Conservation (phyloP, 2,329 filamentous ascomycete genomes). For the Harringtonia aguacate region DNA sequence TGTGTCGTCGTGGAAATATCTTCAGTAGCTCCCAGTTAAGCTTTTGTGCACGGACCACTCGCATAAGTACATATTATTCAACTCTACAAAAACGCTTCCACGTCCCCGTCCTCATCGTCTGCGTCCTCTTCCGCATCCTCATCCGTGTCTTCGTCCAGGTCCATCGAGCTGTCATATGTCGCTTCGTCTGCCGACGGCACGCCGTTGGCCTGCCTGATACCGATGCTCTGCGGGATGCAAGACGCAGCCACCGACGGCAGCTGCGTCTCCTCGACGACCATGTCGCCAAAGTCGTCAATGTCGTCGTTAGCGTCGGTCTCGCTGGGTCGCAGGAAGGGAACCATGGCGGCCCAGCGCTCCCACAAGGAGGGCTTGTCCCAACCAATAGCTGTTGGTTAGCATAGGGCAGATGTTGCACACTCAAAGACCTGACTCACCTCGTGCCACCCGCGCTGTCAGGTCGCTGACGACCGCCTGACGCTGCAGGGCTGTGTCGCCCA, state of each 20-base stretch:
- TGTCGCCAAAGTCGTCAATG: background rate
- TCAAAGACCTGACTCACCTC: conserved; percentile 7
- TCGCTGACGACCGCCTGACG: conserved; percentile 15
- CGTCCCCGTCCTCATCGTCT: too few species aligned
- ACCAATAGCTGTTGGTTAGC: too few species aligned
- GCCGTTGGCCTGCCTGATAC: background rate
- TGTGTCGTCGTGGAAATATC: too few species aligned
- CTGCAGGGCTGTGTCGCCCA: conserved; percentile 28
- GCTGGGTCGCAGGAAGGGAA: conserved; percentile 1
- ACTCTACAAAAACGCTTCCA: too few species aligned
- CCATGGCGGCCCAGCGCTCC: background rate
- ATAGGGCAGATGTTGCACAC: background rate
- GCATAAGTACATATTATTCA: too few species aligned
- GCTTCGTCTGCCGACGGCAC: too few species aligned
- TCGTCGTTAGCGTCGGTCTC: background rate
- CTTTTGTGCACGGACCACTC: too few species aligned
- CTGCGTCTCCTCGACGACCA: background rate
- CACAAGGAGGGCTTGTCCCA: background rate
- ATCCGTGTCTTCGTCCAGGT: too few species aligned
- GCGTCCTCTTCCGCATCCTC: too few species aligned
- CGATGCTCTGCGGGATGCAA: conserved; percentile 1
- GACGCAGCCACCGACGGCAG: conserved; percentile 3
- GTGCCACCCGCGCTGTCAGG: conserved; percentile 12
- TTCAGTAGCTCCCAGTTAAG: too few species aligned
- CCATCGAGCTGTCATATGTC: too few species aligned